These are phyloP conservation scores for Backusella tuberculispora DNA, from an alignment of 192 early-diverging fungal species.

Conservation along the genomic window DNA sequence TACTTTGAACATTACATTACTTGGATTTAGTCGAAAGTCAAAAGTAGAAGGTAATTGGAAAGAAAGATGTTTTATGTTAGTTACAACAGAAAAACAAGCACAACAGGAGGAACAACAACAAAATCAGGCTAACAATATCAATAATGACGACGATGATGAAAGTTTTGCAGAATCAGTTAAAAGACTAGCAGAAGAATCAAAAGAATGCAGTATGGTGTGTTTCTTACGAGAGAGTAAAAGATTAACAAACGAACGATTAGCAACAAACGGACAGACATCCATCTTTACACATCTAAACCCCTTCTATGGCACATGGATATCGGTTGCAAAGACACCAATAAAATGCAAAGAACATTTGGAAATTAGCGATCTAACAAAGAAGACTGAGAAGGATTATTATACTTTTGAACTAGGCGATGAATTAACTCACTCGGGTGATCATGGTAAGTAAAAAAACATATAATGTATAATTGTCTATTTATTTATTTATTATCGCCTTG, in stretches of 20 bases:
- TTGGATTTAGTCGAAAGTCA: background rate
- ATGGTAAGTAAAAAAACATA: slow-evolving; percentile 23
- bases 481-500: too few relatives aligned
- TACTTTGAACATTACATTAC: background rate
- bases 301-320: slow-evolving; percentile 38
- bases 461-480: background rate
- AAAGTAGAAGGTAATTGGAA: slow-evolving; percentile 22
- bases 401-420: slow-evolving; percentile 42
- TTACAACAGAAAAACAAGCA: background rate
- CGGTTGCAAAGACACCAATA: slow-evolving; percentile 27
- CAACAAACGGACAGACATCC: slow-evolving; percentile 1
- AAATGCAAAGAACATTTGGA: slow-evolving; percentile 36
- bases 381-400: slow-evolving; percentile 30
- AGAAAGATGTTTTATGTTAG: slow-evolving; percentile 36
- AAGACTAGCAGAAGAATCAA: slow-evolving; percentile 9
- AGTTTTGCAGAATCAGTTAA: background rate
- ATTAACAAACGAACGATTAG: slow-evolving; percentile 6
- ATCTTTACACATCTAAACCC: slow-evolving; percentile 29
- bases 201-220: slow-evolving; percentile 43
- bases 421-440: slow-evolving; percentile 26
- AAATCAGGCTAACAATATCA: background rate
- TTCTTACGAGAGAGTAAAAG: slow-evolving; percentile 32
- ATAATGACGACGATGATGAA: background rate
- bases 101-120: background rate
- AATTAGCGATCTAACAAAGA: slow-evolving; percentile 16